A percentile compares a stretch with the other conserved stretches of the same genome.
phyloP scores from a whole-genome alignment of 1,284 basidiomycete species.

The Papiliotrema terrestris region DNA sequence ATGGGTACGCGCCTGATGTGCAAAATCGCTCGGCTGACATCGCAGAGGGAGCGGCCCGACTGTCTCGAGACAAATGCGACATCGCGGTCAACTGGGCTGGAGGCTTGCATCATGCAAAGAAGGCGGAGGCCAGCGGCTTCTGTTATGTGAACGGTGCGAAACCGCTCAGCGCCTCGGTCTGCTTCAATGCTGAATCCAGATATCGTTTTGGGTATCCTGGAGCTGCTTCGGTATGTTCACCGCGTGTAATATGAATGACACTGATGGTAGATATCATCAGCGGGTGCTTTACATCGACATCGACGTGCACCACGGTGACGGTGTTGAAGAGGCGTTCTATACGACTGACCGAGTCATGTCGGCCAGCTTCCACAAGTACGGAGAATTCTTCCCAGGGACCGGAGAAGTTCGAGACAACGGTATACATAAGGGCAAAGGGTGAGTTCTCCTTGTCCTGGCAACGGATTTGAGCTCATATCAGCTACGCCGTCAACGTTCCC shows the following conservation, averaged over 20 bases:
- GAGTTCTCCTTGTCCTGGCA: background rate
- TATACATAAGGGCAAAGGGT: conserved; percentile 82
- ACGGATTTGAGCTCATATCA: conserved; percentile 13
- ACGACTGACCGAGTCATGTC: conserved; percentile 99
- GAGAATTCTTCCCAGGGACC: conserved; percentile 98
- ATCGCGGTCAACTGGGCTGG: conserved; percentile 99
- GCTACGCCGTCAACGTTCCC: conserved; percentile 90
- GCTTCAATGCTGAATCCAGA: conserved; percentile 53
- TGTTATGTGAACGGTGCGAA: conserved; percentile 91
- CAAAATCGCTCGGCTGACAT: background rate
- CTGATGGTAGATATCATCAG: conserved; percentile 69
- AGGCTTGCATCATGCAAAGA: conserved; percentile 96
- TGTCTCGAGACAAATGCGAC: conserved; percentile 96
- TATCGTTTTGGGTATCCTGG: conserved; percentile 95
- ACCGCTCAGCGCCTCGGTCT: too few species aligned
- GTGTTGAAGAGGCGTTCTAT: conserved; percentile 99
- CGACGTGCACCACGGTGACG: conserved; percentile 98
- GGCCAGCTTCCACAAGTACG: conserved; percentile 97
- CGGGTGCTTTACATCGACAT: conserved; percentile 98
- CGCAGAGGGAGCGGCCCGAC: conserved; percentile 88
- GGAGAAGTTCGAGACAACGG: conserved; percentile 93
- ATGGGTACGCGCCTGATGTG: conserved; percentile 69
- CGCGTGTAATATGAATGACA: background rate
- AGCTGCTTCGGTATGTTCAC: conserved; percentile 70
- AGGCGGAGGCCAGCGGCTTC: conserved; percentile 96